Base-by-base conservation (phyloP, 371 early-diverging fungal species). In the Mucor mucedo region DNA sequence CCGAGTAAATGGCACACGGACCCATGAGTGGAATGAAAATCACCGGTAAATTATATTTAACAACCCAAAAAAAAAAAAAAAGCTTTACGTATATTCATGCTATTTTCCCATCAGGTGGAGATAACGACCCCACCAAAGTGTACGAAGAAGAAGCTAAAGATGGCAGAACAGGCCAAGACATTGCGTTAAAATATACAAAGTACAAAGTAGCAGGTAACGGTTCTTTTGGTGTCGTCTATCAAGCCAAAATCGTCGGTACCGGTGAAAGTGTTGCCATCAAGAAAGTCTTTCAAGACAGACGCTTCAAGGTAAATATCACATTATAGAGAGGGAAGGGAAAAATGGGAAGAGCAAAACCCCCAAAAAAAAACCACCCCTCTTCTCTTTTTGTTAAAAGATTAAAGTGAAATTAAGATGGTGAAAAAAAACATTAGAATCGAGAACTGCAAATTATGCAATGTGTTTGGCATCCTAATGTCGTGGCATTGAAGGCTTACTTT, bases 181-280 rank as follows among this genome's bases (percentile, higher is more conserved):
- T 87, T 47, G 89, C 92, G 60, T 88, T 97, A 21, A 81, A 85
- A 35, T 97, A 96, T 75, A 91, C 94, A 16, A 93, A 92, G 66
- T 89, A 87, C 76, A 93, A 93, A 70, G 90, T 94, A 39, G 85
- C 95, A 42, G 98, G 98, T 53, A 95, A 95, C 71, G 98, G 98
- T 11, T 94, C 96, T 28, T 98, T 98, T 78, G 98, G 98, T 44
- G 97, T 97, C 10, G 98, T 98, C 11, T 96, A 92, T 73, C 95
- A 95, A 80, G 98, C 96, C 35, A 91, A 93, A 73, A 77, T 96
- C n/a, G 78, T 91, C 21, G 85, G 87, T 58, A 82, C 87, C 42
- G 85, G 86, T 42, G 95, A 95, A 69, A 84, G 84, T 45, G 89
- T 89, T 10, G 98, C 98, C 62, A 94, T 98, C 58, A 98, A 98